phyloP scores from a whole-genome alignment of 2,329 filamentous ascomycete species.

The Graphilbum ipis-grandicollis region DNA sequence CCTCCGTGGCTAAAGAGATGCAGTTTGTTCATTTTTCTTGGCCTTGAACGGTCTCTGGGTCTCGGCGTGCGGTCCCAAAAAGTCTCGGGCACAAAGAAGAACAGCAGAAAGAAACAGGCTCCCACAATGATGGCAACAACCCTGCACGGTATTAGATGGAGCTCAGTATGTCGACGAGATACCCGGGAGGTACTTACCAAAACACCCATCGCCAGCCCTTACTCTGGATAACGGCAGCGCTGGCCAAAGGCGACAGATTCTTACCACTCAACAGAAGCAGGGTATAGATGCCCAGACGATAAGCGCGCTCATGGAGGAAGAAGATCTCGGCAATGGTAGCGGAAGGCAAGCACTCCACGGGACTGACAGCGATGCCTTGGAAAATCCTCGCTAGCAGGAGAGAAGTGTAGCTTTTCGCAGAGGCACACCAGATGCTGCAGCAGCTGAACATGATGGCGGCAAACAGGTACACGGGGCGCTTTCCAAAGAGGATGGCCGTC shows the following conservation, averaged over 20 bases:
- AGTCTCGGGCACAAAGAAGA: constrained; percentile 84
- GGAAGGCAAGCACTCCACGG: constrained; percentile 81
- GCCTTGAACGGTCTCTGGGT: too few relatives aligned
- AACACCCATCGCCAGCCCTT: constrained; percentile 84
- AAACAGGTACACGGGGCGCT: constrained; percentile 74
- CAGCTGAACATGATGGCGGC: constrained; percentile 62
- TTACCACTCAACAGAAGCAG: constrained; percentile 77
- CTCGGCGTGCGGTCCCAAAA: constrained; percentile 55
- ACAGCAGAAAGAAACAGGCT: constrained; percentile 53
- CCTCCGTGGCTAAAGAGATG: too few relatives aligned
- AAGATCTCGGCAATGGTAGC: constrained; percentile 94
- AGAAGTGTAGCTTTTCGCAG: constrained; percentile 66
- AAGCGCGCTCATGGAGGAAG: constrained; percentile 86
- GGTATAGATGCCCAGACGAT: constrained; percentile 85
- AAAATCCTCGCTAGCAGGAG: constrained; percentile 70
- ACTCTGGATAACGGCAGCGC: constrained; percentile 64
- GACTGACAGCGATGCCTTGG: constrained; percentile 74
- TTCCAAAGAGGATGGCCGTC: constrained; percentile 80
- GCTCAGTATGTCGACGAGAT: not conserved
- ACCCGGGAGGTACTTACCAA: constrained; percentile 35
- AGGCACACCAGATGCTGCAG: constrained; percentile 68
- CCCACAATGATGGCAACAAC: constrained; percentile 49
- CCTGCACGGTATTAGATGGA: constrained; percentile 47
- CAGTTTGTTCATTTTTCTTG: not conserved
- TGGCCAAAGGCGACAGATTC: constrained; percentile 75